These are phyloP conservation scores for Hibiscus mutabilis DNA, from an alignment of 345 rosid genomes.

Conservation along the genomic window DNA sequence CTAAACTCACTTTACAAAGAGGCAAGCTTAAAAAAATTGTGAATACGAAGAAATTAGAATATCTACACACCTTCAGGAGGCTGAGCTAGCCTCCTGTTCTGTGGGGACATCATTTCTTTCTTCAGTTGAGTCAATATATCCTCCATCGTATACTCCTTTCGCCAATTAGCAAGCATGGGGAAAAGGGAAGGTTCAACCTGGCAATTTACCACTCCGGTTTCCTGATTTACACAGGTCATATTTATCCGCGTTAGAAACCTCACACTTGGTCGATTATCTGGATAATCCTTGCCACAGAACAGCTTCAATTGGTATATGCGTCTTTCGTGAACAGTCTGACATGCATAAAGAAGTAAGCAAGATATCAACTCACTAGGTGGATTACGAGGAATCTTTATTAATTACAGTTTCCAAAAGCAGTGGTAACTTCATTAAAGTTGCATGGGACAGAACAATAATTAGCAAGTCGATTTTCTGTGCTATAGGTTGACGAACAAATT, in stretches of 20 bases:
- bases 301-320: conserved; percentile 78
- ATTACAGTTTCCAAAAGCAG: not conserved
- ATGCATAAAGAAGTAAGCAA: conserved; percentile 9
- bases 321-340: conserved; percentile 75
- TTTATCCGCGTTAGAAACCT: conserved; percentile 65
- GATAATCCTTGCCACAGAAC: conserved; percentile 65
- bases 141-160: conserved; percentile 65
- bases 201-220: conserved; percentile 44
- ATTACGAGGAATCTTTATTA: not conserved
- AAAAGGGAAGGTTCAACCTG: conserved; percentile 68
- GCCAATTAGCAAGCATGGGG: conserved; percentile 71
- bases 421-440: not conserved
- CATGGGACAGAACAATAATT: not conserved
- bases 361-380: not conserved
- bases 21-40: not conserved
- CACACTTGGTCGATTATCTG: conserved; percentile 64
- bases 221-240: conserved; percentile 69
- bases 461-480: not conserved
- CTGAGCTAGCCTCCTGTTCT: conserved; percentile 66
- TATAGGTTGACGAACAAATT: too few species aligned
- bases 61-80: conserved; percentile 61
- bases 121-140: conserved; percentile 61
- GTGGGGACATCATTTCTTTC: conserved; percentile 77
- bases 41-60: not conserved
- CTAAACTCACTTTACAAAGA: not conserved